phyloP scores from a whole-genome alignment of 495 filamentous ascomycete genomes.

The Aspergillus kassunensis region DNA sequence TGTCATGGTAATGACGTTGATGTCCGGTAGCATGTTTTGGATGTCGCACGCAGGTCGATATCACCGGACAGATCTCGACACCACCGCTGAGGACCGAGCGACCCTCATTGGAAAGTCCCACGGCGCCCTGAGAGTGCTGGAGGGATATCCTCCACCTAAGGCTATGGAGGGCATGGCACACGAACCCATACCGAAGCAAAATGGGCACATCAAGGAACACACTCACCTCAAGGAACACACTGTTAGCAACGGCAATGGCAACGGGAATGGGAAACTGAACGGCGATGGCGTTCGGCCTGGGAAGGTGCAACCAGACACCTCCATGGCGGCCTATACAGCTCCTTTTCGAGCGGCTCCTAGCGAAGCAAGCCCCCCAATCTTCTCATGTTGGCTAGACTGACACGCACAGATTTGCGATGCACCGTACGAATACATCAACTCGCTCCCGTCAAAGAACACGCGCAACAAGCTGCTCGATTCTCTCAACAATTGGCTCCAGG shows the following conservation, averaged over 20 bases:
- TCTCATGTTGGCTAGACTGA: not conserved
- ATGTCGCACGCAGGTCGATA: not conserved
- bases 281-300: no score
- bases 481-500: not conserved
- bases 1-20: not conserved
- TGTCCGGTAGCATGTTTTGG: not conserved
- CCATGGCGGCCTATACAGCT: not conserved
- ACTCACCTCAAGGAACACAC: no score
- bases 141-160: conserved; percentile 2
- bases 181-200: no score
- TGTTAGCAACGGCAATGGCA: no score
- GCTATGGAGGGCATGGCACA: no score
- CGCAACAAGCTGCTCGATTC: not conserved
- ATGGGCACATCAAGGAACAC: no score
- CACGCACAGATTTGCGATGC: not conserved
- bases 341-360: not conserved
- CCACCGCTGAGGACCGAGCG: not conserved
- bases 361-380: not conserved
- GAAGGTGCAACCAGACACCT: not conserved
- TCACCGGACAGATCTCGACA: not conserved
- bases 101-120: not conserved
- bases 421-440: conserved; percentile 7
- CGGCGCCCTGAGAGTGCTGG: not conserved
- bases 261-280: no score
- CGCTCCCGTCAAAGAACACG: conserved; percentile 2